Evolutionary conservation across 2,329 filamentous ascomycete genomes (phyloP).

Genomic region (Orbilia brochopaga): DNA sequence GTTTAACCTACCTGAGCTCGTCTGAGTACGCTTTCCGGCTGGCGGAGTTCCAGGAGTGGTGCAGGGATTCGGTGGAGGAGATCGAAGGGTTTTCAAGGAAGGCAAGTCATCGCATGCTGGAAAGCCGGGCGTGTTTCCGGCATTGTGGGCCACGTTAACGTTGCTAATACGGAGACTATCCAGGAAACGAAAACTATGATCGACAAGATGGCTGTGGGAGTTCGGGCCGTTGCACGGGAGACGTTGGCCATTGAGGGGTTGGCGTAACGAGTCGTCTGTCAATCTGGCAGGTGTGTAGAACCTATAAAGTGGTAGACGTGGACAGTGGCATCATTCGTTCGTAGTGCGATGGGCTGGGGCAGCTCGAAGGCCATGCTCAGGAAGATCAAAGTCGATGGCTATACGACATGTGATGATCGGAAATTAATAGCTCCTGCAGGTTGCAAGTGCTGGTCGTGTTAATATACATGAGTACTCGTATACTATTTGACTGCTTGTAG

Average conservation of each 20-base stretch:
- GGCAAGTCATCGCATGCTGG: not conserved
- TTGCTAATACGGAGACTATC: conserved; percentile 6
- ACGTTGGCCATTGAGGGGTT: conserved; percentile 14
- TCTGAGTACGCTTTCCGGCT: conserved; percentile 20
- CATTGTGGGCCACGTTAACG: too few relatives aligned
- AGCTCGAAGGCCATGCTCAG: too few relatives aligned
- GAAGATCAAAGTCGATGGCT: too few relatives aligned
- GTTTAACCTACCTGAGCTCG: conserved; percentile 16
- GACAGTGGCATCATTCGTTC: too few relatives aligned
- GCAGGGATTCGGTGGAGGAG: conserved; percentile 12
- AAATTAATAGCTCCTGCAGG: too few relatives aligned
- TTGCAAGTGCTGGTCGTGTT: too few relatives aligned
- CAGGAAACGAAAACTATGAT: conserved; percentile 32
- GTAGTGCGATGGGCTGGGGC: too few relatives aligned
- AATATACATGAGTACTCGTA: too few relatives aligned
- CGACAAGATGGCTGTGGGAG: conserved; percentile 17
- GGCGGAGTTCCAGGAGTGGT: conserved; percentile 24
- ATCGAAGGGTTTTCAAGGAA: conserved; percentile 22
- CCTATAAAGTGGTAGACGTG: not conserved
- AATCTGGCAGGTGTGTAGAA: not conserved
- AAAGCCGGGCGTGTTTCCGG: not conserved
- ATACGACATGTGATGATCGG: too few relatives aligned
- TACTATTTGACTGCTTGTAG: too few relatives aligned
- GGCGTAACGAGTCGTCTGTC: not conserved
- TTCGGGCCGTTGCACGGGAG: conserved; percentile 16